Percentiles rank a stretch among this genome's conserved stretches.
Evolutionary conservation across 345 rosid species (phyloP).

Genomic region (rapeseed (Brassica napus)): Da-Ae NC_063446.1:25232501-25233000

Average conservation of each 20-base stretch:
- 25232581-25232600: conserved; percentile 48
- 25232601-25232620: conserved; percentile 68
- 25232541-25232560: conserved; percentile 42
- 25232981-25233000: conserved; percentile 58
- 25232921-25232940: conserved; percentile 94
- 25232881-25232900: conserved; percentile 87
- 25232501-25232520: conserved; percentile 34
- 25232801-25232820: conserved; percentile 69
- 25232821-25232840: conserved; percentile 87
- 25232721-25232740: conserved; percentile 45
- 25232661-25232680: conserved; percentile 35
- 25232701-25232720: not conserved
- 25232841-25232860: conserved; percentile 74
- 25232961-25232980: conserved; percentile 90
- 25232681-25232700: not conserved
- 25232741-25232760: conserved; percentile 79
- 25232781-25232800: conserved; percentile 81
- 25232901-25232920: conserved; percentile 77
- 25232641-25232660: conserved; percentile 70
- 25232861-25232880: conserved; percentile 89
- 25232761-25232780: conserved; percentile 80
- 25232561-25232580: conserved; percentile 37
- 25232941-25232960: conserved; percentile 95
- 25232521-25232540: conserved; percentile 40
- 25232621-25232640: conserved; percentile 61